Evolutionary conservation across 768 basidiomycete species (phyloP), one percentile per base, ranked within the genome.

Genomic region (Panaeolus cyanescens): DNA sequence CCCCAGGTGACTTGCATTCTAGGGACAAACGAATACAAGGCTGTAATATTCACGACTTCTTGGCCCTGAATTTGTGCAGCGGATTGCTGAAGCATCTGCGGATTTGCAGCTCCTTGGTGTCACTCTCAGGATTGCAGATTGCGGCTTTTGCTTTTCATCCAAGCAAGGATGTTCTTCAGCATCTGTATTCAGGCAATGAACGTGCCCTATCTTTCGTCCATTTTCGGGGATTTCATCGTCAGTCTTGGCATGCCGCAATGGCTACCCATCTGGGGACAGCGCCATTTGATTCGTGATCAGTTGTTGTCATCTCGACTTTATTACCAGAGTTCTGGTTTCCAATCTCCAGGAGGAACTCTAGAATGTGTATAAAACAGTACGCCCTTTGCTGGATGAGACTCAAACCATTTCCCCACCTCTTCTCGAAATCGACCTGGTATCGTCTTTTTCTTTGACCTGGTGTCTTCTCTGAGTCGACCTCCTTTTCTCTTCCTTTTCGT

Each of bases 381-480:
- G 4, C 3, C 2, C 1, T 13, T 2, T 50, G 45, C 30, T 13
- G 45, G 6, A 5, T 22, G n/a, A n/a, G n/a, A n/a, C n/a, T n/a
- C 10, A 50, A 28, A 4, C 19, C 25, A 50, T 28, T 28, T 50
- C 45, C 30, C 30, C 45, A 28, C 30, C 30, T 50, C 45, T 50
- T 50, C 45, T 50, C 45, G 45, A 50, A 50, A 28, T 25, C 30
- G 17, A 6, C 25, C 45, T 50, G 45, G 45, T 28, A 50, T 50
- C 45, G 45, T 50, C 45, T 28, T 30, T 50, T 50, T 28, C 45
- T 28, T 28, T 50, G 45, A 50, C 45, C 45, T 50, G 45, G 45
- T 50, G 45, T 50, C 45, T 28, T 50, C 30, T 50, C 25, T 50
- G 45, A 50, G 45, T 50, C 45, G 45, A 50, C 22, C 45, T 50